phyloP scores from a whole-genome alignment of 148 eudicot genomes.

The Rhododendron vialii region DNA sequence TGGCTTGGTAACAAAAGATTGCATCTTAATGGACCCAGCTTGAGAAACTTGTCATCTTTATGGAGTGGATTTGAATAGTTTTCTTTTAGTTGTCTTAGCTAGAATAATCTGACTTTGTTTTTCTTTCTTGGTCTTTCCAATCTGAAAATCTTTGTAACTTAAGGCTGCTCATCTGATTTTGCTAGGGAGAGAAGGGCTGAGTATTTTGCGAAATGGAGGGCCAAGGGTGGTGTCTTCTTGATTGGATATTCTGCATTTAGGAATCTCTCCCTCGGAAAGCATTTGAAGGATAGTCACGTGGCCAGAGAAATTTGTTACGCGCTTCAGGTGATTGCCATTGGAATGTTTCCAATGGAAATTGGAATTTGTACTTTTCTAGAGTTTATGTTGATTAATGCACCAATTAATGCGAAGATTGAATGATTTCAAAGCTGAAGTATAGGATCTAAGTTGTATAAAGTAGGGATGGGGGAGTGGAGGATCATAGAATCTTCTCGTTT shows the following conservation, averaged over 20 bases:
- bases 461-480: background rate
- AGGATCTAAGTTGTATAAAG: background rate
- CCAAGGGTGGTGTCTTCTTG: conserved; percentile 84
- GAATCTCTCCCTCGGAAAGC: conserved; percentile 68
- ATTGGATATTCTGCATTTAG: conserved; percentile 84
- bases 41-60: background rate
- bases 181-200: conserved; percentile 75
- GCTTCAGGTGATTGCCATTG: conserved; percentile 56
- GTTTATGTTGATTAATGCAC: background rate
- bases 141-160: background rate
- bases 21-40: background rate
- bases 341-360: background rate
- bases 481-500: background rate
- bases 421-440: background rate
- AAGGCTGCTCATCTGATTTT: conserved; percentile 8
- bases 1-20: background rate
- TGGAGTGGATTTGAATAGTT: background rate
- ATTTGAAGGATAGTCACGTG: conserved; percentile 56
- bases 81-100: background rate
- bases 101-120: background rate
- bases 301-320: conserved; percentile 56
- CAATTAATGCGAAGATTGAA: background rate
- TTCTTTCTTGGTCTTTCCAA: background rate
- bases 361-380: background rate
- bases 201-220: conserved; percentile 79